A percentile compares a stretch with the other conserved stretches of the same genome.
Evolutionary conservation across 139 green algal species (phyloP).

Genomic region (Coccomyxa sp.): DNA sequence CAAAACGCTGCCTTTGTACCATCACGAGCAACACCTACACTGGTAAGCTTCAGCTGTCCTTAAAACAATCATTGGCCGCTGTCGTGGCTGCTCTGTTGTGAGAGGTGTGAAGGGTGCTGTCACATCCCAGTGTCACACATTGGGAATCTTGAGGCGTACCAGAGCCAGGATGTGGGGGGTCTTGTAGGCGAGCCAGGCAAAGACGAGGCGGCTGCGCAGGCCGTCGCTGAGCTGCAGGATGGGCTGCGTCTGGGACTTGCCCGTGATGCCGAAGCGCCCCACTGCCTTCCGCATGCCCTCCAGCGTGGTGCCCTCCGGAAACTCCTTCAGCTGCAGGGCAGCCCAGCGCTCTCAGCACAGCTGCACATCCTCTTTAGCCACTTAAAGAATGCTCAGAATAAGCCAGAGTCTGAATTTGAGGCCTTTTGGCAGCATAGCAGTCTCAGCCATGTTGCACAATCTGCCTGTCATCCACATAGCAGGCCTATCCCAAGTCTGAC

Average conservation of each 20-base stretch:
- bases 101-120: no score
- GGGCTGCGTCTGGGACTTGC: constrained; percentile 62
- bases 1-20: not conserved
- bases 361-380: not conserved
- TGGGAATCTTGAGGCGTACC: not conserved
- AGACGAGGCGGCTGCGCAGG: constrained; percentile 86
- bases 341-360: constrained; percentile 7
- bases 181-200: constrained; percentile 72
- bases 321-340: constrained; percentile 45
- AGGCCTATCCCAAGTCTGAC: no score
- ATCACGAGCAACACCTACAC: not conserved
- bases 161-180: not conserved
- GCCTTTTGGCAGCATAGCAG: no score
- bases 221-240: constrained; percentile 88
- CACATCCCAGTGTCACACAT: not conserved
- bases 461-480: no score
- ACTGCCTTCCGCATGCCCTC: constrained; percentile 71
- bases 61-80: no score
- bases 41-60: no score
- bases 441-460: no score
- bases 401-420: no score
- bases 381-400: no score
- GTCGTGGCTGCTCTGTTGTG: no score
- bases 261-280: constrained; percentile 75
- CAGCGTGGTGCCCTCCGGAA: constrained; percentile 25